phyloP scores from a whole-genome alignment of 345 rosid species.

The Salix viminalis region DNA sequence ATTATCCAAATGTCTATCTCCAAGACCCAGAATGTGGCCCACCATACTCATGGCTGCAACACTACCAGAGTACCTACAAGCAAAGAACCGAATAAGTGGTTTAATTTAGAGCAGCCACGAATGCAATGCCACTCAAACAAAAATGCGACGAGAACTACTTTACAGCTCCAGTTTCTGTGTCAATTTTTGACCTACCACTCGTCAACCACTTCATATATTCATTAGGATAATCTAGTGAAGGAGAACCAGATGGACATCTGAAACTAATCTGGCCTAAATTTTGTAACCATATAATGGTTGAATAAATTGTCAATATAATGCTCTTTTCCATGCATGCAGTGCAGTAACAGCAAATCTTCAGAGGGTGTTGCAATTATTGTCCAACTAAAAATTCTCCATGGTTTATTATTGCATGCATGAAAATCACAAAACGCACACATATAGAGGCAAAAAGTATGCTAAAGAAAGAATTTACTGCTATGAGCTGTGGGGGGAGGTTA shows the following conservation, averaged over 20 bases:
- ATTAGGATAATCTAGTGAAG: conserved; percentile 1
- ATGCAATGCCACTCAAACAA: neutral
- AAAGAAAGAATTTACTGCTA: neutral
- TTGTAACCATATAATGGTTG: neutral
- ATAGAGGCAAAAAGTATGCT: neutral
- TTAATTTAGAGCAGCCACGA: neutral
- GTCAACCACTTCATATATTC: neutral
- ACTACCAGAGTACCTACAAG: conserved; percentile 79
- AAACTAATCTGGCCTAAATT: neutral
- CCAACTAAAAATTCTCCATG: neutral
- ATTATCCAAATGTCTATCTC: conserved; percentile 94
- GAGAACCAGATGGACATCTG: neutral
- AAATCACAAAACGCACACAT: neutral
- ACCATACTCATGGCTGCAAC: conserved; percentile 97
- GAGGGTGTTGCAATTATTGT: neutral
- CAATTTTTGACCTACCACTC: neutral
- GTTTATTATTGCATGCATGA: neutral
- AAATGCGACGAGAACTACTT: neutral
- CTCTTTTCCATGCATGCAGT: neutral
- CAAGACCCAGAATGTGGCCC: conserved; percentile 87
- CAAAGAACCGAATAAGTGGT: neutral
- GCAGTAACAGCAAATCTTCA: neutral
- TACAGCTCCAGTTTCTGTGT: neutral
- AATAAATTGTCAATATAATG: neutral
- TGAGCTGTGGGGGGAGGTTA: neutral